phyloP scores from a whole-genome alignment of 2,329 filamentous ascomycete species.

The Cytospora schulzeri region DNA sequence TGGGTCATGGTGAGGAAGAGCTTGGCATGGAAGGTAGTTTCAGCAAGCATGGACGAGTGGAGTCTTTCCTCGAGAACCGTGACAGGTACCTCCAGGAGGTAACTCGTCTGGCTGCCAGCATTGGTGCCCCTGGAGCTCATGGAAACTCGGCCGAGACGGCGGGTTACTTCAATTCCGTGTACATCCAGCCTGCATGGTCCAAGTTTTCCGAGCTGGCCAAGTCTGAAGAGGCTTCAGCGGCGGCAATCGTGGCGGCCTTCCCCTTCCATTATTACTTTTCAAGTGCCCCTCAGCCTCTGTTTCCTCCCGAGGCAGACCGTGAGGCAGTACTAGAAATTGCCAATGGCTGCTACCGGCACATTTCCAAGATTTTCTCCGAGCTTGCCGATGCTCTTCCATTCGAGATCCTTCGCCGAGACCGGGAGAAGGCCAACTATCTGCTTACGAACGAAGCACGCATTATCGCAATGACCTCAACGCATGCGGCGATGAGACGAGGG shows the following conservation, averaged over 20 bases:
- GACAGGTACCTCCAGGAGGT: conserved; percentile 80
- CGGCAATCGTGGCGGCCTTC: conserved; percentile 72
- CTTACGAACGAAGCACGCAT: conserved; percentile 95
- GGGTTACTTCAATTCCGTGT: conserved; percentile 93
- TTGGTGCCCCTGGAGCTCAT: conserved; percentile 89
- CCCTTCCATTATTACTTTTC: conserved; percentile 89
- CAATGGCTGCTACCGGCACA: conserved; percentile 83
- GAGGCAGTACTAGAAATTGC: conserved; percentile 74
- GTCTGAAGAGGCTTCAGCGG: conserved; percentile 55
- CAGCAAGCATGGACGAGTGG: conserved; percentile 91
- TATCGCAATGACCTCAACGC: conserved; percentile 97
- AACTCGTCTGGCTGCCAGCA: conserved; percentile 78
- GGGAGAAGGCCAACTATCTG: conserved; percentile 94
- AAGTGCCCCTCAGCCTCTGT: conserved; percentile 83
- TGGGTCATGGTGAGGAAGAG: conserved; percentile 95
- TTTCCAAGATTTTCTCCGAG: conserved; percentile 87
- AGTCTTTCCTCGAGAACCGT: conserved; percentile 91
- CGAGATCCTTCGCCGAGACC: conserved; percentile 84
- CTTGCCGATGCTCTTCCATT: conserved; percentile 93
- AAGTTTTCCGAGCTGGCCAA: conserved; percentile 73
- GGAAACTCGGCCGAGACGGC: conserved; percentile 95
- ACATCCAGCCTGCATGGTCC: conserved; percentile 84
- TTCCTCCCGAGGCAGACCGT: conserved; percentile 66
- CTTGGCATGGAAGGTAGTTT: conserved; percentile 84
- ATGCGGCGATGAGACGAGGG: conserved; percentile 89